Percentiles rank a stretch among this genome's conserved stretches.
These are phyloP conservation scores for Phytophthora kernoviae DNA, from an alignment of 352 stramenopile genomes.

Conservation along the genomic window DNA sequence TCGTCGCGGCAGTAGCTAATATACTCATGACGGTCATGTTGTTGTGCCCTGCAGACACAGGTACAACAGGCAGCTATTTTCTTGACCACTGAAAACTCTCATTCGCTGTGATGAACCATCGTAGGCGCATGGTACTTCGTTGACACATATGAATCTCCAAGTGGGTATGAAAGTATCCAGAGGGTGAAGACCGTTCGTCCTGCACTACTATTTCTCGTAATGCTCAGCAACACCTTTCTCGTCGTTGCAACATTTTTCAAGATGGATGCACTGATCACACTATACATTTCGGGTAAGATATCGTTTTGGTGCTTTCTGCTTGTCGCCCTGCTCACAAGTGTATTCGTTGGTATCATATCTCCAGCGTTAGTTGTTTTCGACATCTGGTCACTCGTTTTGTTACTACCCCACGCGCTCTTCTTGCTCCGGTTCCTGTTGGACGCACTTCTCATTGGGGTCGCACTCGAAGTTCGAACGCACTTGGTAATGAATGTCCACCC, in stretches of 20 bases:
- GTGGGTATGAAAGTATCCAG: conserved; percentile 25
- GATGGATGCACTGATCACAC: conserved; percentile 37
- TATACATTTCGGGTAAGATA: conserved; percentile 53
- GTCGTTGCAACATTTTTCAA: conserved; percentile 24
- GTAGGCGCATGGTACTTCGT: conserved; percentile 60
- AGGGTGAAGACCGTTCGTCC: conserved; percentile 38
- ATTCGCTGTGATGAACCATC: not conserved
- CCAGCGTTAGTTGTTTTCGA: conserved; percentile 41
- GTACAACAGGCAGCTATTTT: conserved; percentile 12
- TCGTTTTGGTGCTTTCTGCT: not conserved
- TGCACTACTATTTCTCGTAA: conserved; percentile 33
- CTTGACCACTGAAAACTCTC: not conserved
- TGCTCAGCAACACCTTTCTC: conserved; percentile 40
- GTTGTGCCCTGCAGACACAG: conserved; percentile 30
- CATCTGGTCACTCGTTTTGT: conserved; percentile 41
- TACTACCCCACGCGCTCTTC: conserved; percentile 68
- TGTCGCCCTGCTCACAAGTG: not conserved
- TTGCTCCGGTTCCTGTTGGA: conserved; percentile 63
- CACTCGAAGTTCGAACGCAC: conserved; percentile 43
- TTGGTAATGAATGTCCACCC: conserved; percentile 33
- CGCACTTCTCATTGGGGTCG: conserved; percentile 44
- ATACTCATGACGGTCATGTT: conserved; percentile 34
- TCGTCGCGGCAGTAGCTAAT: conserved; percentile 18
- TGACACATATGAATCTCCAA: conserved; percentile 38
- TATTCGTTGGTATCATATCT: not conserved